These are phyloP conservation scores for Solanum gandarillasii DNA, from an alignment of 257 asterid genomes.

Conservation along the genomic window DNA sequence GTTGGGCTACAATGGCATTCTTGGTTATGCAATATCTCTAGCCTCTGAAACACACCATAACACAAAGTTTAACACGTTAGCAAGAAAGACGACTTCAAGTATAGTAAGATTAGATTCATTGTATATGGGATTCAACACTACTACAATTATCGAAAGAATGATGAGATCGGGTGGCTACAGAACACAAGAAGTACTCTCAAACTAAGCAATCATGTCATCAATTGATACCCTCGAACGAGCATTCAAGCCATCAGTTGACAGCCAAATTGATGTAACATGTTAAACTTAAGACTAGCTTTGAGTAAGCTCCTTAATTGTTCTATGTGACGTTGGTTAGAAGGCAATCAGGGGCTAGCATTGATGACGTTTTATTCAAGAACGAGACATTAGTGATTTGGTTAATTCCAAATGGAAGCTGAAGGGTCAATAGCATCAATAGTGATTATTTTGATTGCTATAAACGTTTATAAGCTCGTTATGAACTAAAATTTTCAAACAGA, in stretches of 20 bases:
- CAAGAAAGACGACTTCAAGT: background rate
- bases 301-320: background rate
- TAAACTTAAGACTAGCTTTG: background rate
- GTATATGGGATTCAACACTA: background rate
- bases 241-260: background rate
- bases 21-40: slow-evolving; percentile 6
- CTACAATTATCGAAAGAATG: background rate
- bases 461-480: background rate
- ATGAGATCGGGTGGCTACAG: background rate
- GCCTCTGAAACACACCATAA: slow-evolving; percentile 13
- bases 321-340: background rate
- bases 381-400: background rate
- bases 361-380: background rate
- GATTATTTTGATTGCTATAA: background rate
- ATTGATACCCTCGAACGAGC: background rate
- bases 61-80: background rate
- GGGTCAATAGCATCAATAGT: background rate
- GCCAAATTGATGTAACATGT: background rate
- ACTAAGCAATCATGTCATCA: background rate
- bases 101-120: background rate
- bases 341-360: background rate
- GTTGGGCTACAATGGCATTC: slow-evolving; percentile 3
- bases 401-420: background rate
- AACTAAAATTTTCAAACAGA: background rate
- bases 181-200: background rate